These are phyloP conservation scores for Stevia rebaudiana DNA, from an alignment of 140 eudicot species.

Conservation along the genomic window DNA sequence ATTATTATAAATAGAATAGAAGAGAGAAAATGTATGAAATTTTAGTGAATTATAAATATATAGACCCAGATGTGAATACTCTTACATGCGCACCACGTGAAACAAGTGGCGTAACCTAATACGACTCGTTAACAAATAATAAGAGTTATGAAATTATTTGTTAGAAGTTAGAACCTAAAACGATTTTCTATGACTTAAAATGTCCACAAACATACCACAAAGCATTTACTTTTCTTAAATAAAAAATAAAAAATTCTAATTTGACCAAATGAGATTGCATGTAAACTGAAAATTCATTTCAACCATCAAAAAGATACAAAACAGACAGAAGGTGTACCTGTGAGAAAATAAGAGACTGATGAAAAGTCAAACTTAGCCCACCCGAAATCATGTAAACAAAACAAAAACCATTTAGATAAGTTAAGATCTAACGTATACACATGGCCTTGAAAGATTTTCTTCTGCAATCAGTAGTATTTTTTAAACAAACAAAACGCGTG, in stretches of 20 bases:
- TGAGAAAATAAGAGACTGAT: background rate
- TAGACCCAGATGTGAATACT: too few relatives aligned
- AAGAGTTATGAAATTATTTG: too few relatives aligned
- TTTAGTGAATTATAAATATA: too few relatives aligned
- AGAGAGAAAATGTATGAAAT: too few relatives aligned
- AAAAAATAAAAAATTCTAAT: background rate
- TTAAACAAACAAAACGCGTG: constrained; percentile 16
- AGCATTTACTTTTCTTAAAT: background rate
- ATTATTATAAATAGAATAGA: too few relatives aligned
- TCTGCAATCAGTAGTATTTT: constrained; percentile 25
- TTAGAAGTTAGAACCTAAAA: too few relatives aligned
- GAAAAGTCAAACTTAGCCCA: background rate
- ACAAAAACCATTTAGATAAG: constrained; percentile 13
- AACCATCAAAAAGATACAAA: constrained; percentile 22
- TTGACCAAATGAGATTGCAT: background rate
- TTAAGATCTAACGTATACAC: constrained; percentile 33
- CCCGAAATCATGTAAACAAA: constrained; percentile 6
- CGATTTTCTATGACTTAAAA: too few relatives aligned
- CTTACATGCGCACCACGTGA: too few relatives aligned
- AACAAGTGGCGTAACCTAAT: too few relatives aligned
- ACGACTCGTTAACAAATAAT: too few relatives aligned
- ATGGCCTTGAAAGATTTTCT: constrained; percentile 14
- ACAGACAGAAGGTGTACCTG: background rate
- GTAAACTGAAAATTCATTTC: constrained; percentile 12
- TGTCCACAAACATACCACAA: too few relatives aligned